A percentile compares a stretch with the other conserved stretches of the same genome.
phyloP scores from a whole-genome alignment of 768 basidiomycete species.

The Neoboletus magnificus region DNA sequence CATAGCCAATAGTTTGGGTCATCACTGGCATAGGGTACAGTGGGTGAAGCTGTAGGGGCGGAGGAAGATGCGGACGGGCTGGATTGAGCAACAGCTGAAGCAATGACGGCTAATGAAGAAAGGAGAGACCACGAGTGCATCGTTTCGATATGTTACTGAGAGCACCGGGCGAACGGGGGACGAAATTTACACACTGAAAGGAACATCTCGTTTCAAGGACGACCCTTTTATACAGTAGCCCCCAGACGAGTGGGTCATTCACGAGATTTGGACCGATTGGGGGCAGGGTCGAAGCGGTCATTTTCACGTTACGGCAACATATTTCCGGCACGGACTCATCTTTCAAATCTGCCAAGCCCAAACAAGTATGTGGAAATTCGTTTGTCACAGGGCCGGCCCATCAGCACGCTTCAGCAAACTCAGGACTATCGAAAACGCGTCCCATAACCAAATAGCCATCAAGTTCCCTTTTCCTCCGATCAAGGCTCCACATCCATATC shows the following conservation, averaged over 20 bases:
- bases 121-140: constrained; percentile 33
- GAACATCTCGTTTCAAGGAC: not conserved
- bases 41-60: constrained; percentile 36
- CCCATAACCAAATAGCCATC: too few species aligned
- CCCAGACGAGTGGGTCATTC: not conserved
- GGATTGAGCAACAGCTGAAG: constrained; percentile 19
- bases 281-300: constrained; percentile 1
- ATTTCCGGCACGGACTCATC: not conserved
- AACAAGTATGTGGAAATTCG: not conserved
- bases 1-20: constrained; percentile 47
- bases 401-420: too few species aligned
- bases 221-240: constrained; percentile 23
- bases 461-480: not conserved
- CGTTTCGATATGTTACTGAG: not conserved
- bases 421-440: too few species aligned
- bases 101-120: constrained; percentile 19
- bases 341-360: not conserved
- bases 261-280: not conserved
- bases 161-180: constrained; percentile 9
- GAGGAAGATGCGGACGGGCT: constrained; percentile 23
- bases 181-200: constrained; percentile 27
- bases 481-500: too few species aligned
- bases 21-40: constrained; percentile 42
- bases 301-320: constrained; percentile 1
- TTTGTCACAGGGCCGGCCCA: too few species aligned